Conservation (phyloP, 768 basidiomycete genomes). For the Pulveroboletus sp. region DNA sequence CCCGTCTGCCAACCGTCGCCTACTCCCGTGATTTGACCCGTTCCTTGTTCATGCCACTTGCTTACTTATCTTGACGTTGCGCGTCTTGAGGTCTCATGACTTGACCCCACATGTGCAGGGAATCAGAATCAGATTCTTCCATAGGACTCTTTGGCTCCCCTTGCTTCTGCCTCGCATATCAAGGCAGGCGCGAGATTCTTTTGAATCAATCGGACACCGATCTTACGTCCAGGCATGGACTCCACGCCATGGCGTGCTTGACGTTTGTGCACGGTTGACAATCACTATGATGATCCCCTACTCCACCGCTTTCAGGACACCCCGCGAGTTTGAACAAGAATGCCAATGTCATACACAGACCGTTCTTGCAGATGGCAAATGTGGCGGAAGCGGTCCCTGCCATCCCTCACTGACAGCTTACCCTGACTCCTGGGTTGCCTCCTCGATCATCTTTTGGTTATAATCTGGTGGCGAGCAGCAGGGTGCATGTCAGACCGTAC, state of each 20-base stretch:
- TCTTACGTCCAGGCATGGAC: slow-evolving; percentile 13
- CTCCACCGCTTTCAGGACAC: slow-evolving; percentile 1
- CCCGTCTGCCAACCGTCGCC: slow-evolving; percentile 8
- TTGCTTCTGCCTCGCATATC: slow-evolving; percentile 25
- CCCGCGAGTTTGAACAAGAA: not conserved
- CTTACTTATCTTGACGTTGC: slow-evolving; percentile 16
- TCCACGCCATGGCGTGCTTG: slow-evolving; percentile 10
- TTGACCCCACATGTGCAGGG: slow-evolving; percentile 28
- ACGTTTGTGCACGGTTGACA: slow-evolving; percentile 21
- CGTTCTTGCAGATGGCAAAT: not conserved
- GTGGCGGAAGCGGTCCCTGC: not conserved
- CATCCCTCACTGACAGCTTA: not conserved
- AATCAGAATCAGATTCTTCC: slow-evolving; percentile 24
- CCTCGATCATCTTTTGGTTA: slow-evolving; percentile 2
- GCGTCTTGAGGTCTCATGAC: slow-evolving; percentile 17
- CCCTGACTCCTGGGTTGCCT: slow-evolving; percentile 18
- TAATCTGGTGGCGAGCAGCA: not conserved
- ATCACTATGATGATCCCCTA: slow-evolving; percentile 7
- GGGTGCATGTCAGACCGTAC: not conserved
- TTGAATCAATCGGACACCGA: slow-evolving; percentile 9
- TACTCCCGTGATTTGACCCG: not conserved
- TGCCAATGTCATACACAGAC: not conserved
- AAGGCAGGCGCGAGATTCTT: slow-evolving; percentile 17
- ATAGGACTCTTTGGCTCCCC: slow-evolving; percentile 11
- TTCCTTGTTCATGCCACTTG: not conserved